Evolutionary conservation across 1,284 basidiomycete species (phyloP), one percentile per base, ranked within the genome.

Genomic region (Cryptococcus depauperatus): DNA sequence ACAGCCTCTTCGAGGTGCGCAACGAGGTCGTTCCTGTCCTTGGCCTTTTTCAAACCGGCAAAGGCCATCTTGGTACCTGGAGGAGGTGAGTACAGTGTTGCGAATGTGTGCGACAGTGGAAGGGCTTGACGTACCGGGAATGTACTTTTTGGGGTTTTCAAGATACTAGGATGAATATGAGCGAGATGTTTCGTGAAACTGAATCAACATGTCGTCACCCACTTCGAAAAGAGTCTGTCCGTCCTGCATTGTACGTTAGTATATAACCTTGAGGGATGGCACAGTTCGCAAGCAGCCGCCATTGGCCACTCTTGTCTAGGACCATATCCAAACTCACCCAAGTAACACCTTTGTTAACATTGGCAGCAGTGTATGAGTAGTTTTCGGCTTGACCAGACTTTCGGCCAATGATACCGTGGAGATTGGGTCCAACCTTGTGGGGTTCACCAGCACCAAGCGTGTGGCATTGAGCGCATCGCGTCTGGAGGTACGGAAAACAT

Each of bases 401-500:
- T 61, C 92, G 88, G 54, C 93, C 93, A 63, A 59, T 77, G 79
- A 72, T 63, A 83, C 92, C 92, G 71, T 92, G 82, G 37, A 97
- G 80, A 79, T 95, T 95, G 52, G 92, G 92, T 53, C 90, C 90
- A 55, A 93, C 89, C 76, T 73, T 66, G 64, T 71, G 57, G 50
- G 68, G 56, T 51, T 84, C 92, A 56, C 87, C 85, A 58, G 79
- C 76, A 58, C 77, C 87, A 60, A 87, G 73, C 57, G 90, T 97
- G 75, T 98, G 93, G 77, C 93, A 98, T 73, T 96, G 91, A 49
- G 89, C 89, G 69, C 93, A 98, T 57, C 92, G 88, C 59, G 89
- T 93, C 80, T 71, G 50, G n/a, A 40, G 44, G 35, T 37, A 27
- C 44, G 51, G 37, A 1, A 41, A 27, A 19, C 6, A 21, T 23